Percentiles rank a stretch among this genome's conserved stretches.
Conservation (phyloP, 805 yeast genomes). For the Yamadazyma insecticola region DNA sequence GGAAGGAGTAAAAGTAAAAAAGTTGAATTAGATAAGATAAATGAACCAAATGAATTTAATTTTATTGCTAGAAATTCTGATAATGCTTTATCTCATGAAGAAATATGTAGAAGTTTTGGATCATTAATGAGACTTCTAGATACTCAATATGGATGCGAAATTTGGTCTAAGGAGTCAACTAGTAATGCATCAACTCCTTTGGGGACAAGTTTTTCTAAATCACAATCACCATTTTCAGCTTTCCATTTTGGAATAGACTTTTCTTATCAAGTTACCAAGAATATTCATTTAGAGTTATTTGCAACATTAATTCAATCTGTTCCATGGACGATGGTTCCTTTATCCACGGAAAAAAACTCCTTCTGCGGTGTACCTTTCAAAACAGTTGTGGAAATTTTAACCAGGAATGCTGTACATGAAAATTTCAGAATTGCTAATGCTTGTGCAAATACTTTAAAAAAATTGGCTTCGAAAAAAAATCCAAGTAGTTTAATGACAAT, state of each 20-base stretch:
- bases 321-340: constrained; percentile 55
- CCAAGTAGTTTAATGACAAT: constrained; percentile 67
- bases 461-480: constrained; percentile 62
- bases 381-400: constrained; percentile 66
- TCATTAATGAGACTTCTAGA: constrained; percentile 58
- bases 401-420: constrained; percentile 70
- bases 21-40: constrained; percentile 1
- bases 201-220: constrained; percentile 14
- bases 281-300: constrained; percentile 54
- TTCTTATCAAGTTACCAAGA: constrained; percentile 27
- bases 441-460: constrained; percentile 58
- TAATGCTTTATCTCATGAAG: constrained; percentile 60
- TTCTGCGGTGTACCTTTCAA: constrained; percentile 50
- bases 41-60: constrained; percentile 21
- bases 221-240: constrained; percentile 37
- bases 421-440: constrained; percentile 60
- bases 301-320: constrained; percentile 65
- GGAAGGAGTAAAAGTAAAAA: constrained; percentile 1
- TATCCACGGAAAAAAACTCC: constrained; percentile 26
- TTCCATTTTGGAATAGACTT: constrained; percentile 38
- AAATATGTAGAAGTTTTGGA: constrained; percentile 57
- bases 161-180: constrained; percentile 18
- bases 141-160: constrained; percentile 41
- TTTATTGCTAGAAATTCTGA: constrained; percentile 42
- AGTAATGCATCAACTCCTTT: constrained; percentile 8